Conservation (phyloP, 2,329 filamentous ascomycete genomes). For the Ophidiomyces ophidiicola region DNA sequence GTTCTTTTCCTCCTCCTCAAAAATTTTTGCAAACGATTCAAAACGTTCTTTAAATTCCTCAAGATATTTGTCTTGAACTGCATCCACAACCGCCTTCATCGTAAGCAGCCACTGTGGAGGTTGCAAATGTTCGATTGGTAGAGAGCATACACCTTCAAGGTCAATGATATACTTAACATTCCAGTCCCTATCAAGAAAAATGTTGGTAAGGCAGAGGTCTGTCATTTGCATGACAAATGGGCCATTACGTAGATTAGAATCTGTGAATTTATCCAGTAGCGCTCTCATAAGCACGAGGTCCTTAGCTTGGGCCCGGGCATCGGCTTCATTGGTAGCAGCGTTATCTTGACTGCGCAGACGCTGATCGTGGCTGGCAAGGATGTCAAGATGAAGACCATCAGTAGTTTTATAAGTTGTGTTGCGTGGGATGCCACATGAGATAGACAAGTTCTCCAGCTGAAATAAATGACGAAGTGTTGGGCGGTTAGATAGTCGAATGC, state of each 20-base stretch:
- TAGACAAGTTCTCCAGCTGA: slow-evolving; percentile 18
- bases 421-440: slow-evolving; percentile 18
- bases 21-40: slow-evolving; percentile 10
- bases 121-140: slow-evolving; percentile 21
- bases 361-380: slow-evolving; percentile 18
- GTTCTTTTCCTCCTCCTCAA: slow-evolving; percentile 13
- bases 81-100: slow-evolving; percentile 7
- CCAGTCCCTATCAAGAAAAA: slow-evolving; percentile 21
- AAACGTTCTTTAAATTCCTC: slow-evolving; percentile 4
- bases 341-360: slow-evolving; percentile 20
- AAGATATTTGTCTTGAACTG: background rate
- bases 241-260: slow-evolving; percentile 21
- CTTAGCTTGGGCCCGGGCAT: slow-evolving; percentile 10
- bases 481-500: slow-evolving; percentile 16
- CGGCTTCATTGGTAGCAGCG: slow-evolving; percentile 5
- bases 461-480: slow-evolving; percentile 17
- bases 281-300: slow-evolving; percentile 23
- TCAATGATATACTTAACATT: slow-evolving; percentile 27
- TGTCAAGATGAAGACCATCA: slow-evolving; percentile 19
- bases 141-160: slow-evolving; percentile 26
- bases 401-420: slow-evolving; percentile 17
- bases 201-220: slow-evolving; percentile 25
- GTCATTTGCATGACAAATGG: slow-evolving; percentile 27
- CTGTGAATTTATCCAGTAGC: slow-evolving; percentile 20
- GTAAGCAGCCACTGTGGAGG: slow-evolving; percentile 22